Base-by-base conservation (phyloP, 169 alveolate genomes). In the Miamiensis avidus region DNA sequence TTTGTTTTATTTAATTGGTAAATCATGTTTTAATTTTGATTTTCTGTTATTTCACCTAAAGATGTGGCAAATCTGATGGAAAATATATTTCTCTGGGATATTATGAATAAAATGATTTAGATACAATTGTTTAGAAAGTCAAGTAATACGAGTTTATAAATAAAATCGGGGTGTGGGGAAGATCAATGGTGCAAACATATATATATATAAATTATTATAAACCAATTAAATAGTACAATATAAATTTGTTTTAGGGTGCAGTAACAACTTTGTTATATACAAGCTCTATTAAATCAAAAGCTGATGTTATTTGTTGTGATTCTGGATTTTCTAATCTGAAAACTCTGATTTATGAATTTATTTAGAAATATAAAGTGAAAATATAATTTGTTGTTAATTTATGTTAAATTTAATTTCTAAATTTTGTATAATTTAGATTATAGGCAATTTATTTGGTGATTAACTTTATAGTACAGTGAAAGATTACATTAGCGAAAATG, bases 11-110 rank as follows among this genome's bases (percentile, higher is more conserved):
- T 0, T 76, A 31, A 25, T 76, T 76, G 6, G 84, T 74, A 89
- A 77, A 65, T 49, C 81, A n/a, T 33, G 81, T 32, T 79, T 84
- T 84, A 77, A 88, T 1, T 84, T 84, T 34, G 88, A 81, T 82
- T 81, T 84, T 69, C n/a, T n/a, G n/a, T n/a, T n/a, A n/a, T n/a
- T n/a, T n/a, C n/a, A n/a, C n/a, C n/a, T 33, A 83, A 65, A 89
- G 92, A 31, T 89, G 92, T 73, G 92, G 92, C n/a, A 81, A 49
- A 64, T 84, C 90, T 76, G 92, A 89, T 75, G 92, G 92, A 34
- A 87, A 89, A 64, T 89, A 84, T 69, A 76, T 89, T 29, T 84
- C 90, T 30, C 74, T 89, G 72, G 92, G 92, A n/a, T 75, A 85
- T 31, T 89, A 89, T 77, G 92, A 89, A 72, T 79, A 85, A 73